Evolutionary conservation across 1,284 basidiomycete species (phyloP), one percentile per base, ranked within the genome.

Genomic region (Athelia sp.): DNA sequence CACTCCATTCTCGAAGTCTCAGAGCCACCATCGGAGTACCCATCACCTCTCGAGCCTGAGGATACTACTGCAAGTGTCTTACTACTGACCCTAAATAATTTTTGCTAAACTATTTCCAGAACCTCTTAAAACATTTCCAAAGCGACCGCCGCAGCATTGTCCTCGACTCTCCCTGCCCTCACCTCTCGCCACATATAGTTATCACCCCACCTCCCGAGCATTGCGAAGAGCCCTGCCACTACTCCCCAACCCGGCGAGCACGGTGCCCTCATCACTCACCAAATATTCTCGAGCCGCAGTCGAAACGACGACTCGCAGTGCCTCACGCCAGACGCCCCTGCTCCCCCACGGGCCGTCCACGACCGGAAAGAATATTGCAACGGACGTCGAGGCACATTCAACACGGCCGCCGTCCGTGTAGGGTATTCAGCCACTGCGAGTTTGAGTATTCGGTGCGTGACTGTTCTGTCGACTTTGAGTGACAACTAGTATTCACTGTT

Each of bases 151-250:
- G 56, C 45, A 61, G 62, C 50, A 46, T 64, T 32, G 54, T 69
- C 47, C 38, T 66, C 29, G 61, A 65, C 46, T 63, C 64, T 35
- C 21, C 42, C 13, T 36, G 47, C 47, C 61, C 62, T 2, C 52
- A 56, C 26, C 38, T 60, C 13, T 56, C 65, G 0, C 77, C 77
- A 0, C 74, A 76, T 59, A 75, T 81, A 47, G 74, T 77, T 47
- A 70, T 79, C 43, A 72, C 75, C 15, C 71, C 72, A 32, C 67
- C 72, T 40, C 60, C 67, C 46, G 67, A 69, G 43, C 63, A 52
- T 3, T 63, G 56, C 53, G 62, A 72, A 38, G 68, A 68, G 65
- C 43, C 65, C 62, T 47, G 63, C 60, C 4, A 29, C 26, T 29
- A 29, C 26, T 29, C 26, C 4, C 26, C 26, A 13, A 29, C 26